Evolutionary conservation across 2,329 filamentous ascomycete genomes (phyloP), one percentile per base, ranked within the genome.

Genomic region (Aspergillus sojae): DNA sequence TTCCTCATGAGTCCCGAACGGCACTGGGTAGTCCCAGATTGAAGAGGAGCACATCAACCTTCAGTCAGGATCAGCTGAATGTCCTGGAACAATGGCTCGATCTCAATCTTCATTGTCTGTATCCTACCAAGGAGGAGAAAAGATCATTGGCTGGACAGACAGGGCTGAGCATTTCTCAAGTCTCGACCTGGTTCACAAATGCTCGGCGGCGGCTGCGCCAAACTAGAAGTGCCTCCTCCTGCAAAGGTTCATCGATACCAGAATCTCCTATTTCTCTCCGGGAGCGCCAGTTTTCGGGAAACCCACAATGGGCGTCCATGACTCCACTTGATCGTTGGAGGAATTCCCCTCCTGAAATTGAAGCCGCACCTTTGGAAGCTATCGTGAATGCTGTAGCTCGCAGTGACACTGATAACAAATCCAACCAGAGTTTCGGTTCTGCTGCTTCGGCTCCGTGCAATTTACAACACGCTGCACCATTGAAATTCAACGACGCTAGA

Each of bases 111-210:
- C 45, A 60, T n/a, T 7, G 46, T 53, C 61, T 52, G 5, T 63
- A 63, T 72, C 92, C 92, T 3, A 92, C 87, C 34, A 91, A 94
- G 41, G 88, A 92, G 63, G 90, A 94, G 72, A 93, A 93, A 72
- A 89, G 91, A 66, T 84, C 85, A 63, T 81, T 95, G 10, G 88
- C 91, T 75, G 84, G 85, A 48, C 85, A 90, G 71, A 94, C 91
- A 1, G 90, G 91, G 12, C 83, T 95, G 46, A 92, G 86, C 74
- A 87, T 91, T 70, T 88, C 84, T 19, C 92, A 95, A 73, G 93
- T 94, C 70, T 90, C 89, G 2, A 94, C 94, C 74, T 95, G 91
- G 92, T 86, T 94, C 50, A 91, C 92, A 62, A 94, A 94, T 74
- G 91, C 91, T 58, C 86, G 92, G 26, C 86, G 92, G 62, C 85